These are phyloP conservation scores for Metschnikowia henanensis DNA, from an alignment of 805 yeast genomes.

Conservation along the genomic window DNA sequence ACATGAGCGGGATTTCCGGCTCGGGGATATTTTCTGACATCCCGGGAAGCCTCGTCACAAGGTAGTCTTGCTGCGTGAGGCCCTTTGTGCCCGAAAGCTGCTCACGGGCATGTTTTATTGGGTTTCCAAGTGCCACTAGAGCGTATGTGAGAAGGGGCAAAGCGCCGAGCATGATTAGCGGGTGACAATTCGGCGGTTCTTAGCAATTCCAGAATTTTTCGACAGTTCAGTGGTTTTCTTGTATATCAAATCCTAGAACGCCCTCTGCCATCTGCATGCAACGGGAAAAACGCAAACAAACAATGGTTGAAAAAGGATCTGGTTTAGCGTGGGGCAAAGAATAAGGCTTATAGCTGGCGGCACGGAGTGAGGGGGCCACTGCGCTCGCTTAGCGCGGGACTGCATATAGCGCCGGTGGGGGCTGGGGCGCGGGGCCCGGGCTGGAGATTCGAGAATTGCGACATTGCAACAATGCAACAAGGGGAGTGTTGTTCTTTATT, in stretches of 20 bases:
- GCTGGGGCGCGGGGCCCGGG: not conserved
- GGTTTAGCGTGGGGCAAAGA: not conserved
- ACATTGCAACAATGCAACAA: no score
- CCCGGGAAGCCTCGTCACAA: constrained; percentile 41
- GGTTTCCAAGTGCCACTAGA: constrained; percentile 14
- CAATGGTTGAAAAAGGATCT: not conserved
- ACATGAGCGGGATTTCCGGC: constrained; percentile 51
- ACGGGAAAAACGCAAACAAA: not conserved
- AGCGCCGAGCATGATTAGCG: constrained; percentile 2
- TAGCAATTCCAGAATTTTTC: not conserved
- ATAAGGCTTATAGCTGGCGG: not conserved
- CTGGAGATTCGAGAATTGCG: no score
- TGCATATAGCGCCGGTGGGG: not conserved
- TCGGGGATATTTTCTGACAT: constrained; percentile 29
- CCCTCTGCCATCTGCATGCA: not conserved
- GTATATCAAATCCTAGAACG: not conserved
- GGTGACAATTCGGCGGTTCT: no score
- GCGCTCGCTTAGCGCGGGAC: not conserved
- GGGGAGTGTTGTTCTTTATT: no score
- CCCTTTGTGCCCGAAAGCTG: constrained; percentile 10
- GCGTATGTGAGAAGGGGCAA: constrained; percentile 3
- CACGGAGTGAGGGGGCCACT: not conserved
- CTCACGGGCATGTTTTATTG: constrained; percentile 14
- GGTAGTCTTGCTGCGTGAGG: constrained; percentile 12
- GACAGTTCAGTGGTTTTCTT: not conserved